Percentiles rank a stretch among this genome's conserved stretches.
Evolutionary conservation across 2,329 filamentous ascomycete species (phyloP).

Genomic region (Fusarium papillatum): DNA sequence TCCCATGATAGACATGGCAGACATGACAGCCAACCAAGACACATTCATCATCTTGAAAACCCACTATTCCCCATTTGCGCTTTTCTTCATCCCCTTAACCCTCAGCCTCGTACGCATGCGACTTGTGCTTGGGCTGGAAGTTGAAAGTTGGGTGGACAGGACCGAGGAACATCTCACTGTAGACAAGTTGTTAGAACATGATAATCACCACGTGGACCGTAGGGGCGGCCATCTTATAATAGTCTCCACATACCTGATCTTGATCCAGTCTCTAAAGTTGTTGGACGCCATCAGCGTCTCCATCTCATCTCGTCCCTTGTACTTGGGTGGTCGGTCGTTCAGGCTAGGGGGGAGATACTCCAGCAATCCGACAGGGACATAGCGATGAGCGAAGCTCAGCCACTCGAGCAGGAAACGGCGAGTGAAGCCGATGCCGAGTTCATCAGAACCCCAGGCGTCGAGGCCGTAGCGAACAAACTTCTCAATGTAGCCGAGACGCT

Average conservation of each 20-base stretch:
- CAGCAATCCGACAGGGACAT: conserved; percentile 90
- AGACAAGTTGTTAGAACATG: conserved; percentile 31
- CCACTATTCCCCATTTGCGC: background rate
- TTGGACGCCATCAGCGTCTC: conserved; percentile 93
- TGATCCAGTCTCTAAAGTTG: conserved; percentile 98
- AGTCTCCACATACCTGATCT: conserved; percentile 82
- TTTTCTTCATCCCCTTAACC: conserved; percentile 57
- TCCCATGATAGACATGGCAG: background rate
- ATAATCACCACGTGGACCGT: background rate
- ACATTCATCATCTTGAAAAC: background rate
- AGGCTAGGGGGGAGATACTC: conserved; percentile 90
- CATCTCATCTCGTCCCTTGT: conserved; percentile 86
- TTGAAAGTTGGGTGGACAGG: conserved; percentile 91
- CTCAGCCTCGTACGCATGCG: conserved; percentile 87
- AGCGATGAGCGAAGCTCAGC: conserved; percentile 93
- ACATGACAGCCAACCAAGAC: conserved; percentile 9
- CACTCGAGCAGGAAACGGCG: conserved; percentile 95
- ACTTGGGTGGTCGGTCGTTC: conserved; percentile 90
- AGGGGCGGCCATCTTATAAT: background rate
- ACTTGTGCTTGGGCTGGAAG: conserved; percentile 98
- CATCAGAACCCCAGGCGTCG: conserved; percentile 95
- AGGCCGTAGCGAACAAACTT: conserved; percentile 92
- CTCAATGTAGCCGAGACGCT: conserved; percentile 88
- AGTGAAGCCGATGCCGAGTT: conserved; percentile 92
- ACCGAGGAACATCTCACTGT: conserved; percentile 96